phyloP scores from a whole-genome alignment of 306 rosid genomes.

The Vachellia pachyceras region DNA sequence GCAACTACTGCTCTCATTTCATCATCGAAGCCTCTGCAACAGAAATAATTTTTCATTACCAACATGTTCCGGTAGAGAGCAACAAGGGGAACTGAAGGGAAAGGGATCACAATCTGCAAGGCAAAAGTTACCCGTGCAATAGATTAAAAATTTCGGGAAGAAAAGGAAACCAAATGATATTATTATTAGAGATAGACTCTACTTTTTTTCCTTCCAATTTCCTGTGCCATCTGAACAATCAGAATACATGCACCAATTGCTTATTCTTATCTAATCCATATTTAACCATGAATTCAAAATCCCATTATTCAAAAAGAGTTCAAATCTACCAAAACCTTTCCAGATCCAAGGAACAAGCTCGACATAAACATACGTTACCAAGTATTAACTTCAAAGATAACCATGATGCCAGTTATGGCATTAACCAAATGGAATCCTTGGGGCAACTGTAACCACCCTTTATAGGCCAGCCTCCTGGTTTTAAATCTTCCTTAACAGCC shows the following conservation, averaged over 20 bases:
- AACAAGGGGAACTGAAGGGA: neutral
- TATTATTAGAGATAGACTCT: no score
- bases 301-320: neutral
- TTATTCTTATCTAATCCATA: neutral
- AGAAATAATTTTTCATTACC: conserved; percentile 24
- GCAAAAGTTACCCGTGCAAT: neutral
- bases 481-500: neutral
- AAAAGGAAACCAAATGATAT: neutral
- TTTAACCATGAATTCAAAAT: conserved; percentile 2
- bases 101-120: neutral
- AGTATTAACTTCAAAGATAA: neutral
- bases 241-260: neutral
- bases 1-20: conserved; percentile 98
- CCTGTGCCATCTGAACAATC: neutral
- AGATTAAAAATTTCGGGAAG: neutral
- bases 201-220: neutral
- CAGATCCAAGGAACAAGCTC: neutral
- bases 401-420: neutral
- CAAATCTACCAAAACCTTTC: neutral
- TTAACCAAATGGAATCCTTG: conserved; percentile 3
- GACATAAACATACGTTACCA: neutral
- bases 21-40: conserved; percentile 91
- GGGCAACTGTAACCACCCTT: neutral
- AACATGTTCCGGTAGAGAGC: neutral
- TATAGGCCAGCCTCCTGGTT: neutral